Evolutionary conservation across 805 yeast genomes (phyloP).

Genomic region (Schwanniomyces yamadae): DNA sequence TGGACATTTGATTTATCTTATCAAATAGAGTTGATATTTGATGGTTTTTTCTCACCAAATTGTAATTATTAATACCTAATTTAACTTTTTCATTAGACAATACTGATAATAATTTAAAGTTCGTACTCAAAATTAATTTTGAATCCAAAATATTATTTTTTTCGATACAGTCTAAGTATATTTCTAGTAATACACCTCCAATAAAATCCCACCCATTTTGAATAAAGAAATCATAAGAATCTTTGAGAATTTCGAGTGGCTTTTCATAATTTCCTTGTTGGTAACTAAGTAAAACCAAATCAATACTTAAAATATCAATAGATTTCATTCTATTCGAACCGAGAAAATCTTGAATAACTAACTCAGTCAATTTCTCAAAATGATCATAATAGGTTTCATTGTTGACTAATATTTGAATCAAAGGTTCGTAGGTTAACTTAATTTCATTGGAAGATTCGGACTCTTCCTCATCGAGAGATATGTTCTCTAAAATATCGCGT

Average conservation of each 20-base stretch:
- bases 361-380: slow-evolving; percentile 55
- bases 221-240: slow-evolving; percentile 67
- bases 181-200: slow-evolving; percentile 62
- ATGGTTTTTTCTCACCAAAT: slow-evolving; percentile 15
- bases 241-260: slow-evolving; percentile 62
- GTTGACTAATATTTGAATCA: slow-evolving; percentile 12
- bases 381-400: slow-evolving; percentile 19
- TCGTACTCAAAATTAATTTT: slow-evolving; percentile 36
- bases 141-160: slow-evolving; percentile 25
- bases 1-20: slow-evolving; percentile 17
- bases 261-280: slow-evolving; percentile 54
- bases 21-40: slow-evolving; percentile 17
- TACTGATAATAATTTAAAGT: slow-evolving; percentile 39
- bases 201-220: slow-evolving; percentile 73
- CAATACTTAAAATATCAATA: slow-evolving; percentile 72
- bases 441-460: background rate
- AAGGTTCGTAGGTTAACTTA: slow-evolving; percentile 13
- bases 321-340: slow-evolving; percentile 57
- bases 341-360: slow-evolving; percentile 53
- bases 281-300: slow-evolving; percentile 70
- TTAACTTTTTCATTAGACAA: slow-evolving; percentile 15
- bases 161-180: slow-evolving; percentile 69
- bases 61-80: slow-evolving; percentile 29
- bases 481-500: slow-evolving; percentile 20
- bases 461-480: slow-evolving; percentile 14